Conservation (phyloP, 1,284 basidiomycete species). For the Microbotryum scabiosae region DNA sequence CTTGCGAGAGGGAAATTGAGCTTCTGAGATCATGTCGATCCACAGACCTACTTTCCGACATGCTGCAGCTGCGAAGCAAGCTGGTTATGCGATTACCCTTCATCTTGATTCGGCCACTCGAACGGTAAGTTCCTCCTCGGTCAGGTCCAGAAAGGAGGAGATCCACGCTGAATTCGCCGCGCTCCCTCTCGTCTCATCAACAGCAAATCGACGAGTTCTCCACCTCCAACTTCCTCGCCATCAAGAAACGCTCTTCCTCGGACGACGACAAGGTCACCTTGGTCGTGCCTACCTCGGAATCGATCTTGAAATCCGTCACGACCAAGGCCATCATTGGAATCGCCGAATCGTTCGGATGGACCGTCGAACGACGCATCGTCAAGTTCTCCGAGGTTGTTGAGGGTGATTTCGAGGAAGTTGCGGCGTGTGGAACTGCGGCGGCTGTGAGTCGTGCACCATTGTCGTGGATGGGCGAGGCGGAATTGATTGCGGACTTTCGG, state of each 20-base stretch:
- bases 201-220: constrained; percentile 37
- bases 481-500: not conserved
- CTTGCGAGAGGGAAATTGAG: too few species aligned
- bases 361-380: constrained; percentile 37
- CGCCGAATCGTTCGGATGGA: constrained; percentile 38
- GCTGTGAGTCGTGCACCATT: constrained; percentile 14
- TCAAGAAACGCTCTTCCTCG: constrained; percentile 20
- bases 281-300: constrained; percentile 29
- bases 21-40: too few species aligned
- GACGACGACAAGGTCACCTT: constrained; percentile 22
- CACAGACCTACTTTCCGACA: constrained; percentile 29
- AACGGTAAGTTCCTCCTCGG: constrained; percentile 26
- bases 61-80: constrained; percentile 36
- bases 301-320: constrained; percentile 34
- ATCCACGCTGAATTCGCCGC: too few species aligned
- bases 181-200: too few species aligned
- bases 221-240: constrained; percentile 39
- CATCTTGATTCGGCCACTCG: constrained; percentile 36
- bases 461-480: not conserved
- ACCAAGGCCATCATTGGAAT: constrained; percentile 33
- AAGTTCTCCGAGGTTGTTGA: constrained; percentile 34
- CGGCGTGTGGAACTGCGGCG: constrained; percentile 26
- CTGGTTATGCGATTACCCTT: constrained; percentile 40
- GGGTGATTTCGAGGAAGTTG: constrained; percentile 31
- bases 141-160: too few species aligned